These are phyloP conservation scores for Lipomyces sp. DNA, from an alignment of 805 yeast species.

Conservation along the genomic window DNA sequence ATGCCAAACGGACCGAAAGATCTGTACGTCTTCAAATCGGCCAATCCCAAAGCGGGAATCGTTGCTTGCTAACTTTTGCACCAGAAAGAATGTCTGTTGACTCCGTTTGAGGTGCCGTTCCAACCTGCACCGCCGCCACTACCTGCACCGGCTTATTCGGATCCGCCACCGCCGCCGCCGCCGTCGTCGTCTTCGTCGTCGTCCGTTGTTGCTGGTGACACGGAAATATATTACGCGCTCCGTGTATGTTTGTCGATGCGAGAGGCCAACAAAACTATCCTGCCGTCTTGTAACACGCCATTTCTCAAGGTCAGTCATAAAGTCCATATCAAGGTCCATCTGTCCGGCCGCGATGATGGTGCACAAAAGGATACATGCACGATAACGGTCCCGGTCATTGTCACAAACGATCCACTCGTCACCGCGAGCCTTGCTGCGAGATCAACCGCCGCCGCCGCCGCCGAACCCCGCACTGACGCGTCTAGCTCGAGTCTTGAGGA, in stretches of 20 bases:
- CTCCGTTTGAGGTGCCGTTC: slow-evolving; percentile 3
- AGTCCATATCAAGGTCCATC: slow-evolving; percentile 5
- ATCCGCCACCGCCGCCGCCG: neutral
- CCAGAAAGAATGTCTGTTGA: neutral
- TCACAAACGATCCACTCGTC: slow-evolving; percentile 3
- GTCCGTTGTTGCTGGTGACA: neutral
- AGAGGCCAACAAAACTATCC: neutral
- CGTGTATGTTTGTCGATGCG: slow-evolving; percentile 7
- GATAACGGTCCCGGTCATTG: slow-evolving; percentile 3
- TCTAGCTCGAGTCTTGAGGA: neutral
- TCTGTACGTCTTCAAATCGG: neutral
- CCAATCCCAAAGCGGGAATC: neutral
- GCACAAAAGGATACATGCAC: slow-evolving; percentile 4
- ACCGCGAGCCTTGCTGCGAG: too few species aligned
- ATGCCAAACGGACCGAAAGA: slow-evolving; percentile 1
- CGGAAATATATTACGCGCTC: slow-evolving; percentile 11
- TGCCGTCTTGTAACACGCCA: slow-evolving; percentile 20
- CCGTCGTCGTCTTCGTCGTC: slow-evolving; percentile 1
- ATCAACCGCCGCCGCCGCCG: neutral
- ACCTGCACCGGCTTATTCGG: neutral
- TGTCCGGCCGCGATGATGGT: neutral
- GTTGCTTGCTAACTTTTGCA: neutral
- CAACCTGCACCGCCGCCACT: neutral
- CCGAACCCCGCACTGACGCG: neutral
- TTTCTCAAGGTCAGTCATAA: slow-evolving; percentile 7